These are phyloP conservation scores for Eutrema japonicum DNA, from an alignment of 345 rosid genomes.

Conservation along the genomic window DNA sequence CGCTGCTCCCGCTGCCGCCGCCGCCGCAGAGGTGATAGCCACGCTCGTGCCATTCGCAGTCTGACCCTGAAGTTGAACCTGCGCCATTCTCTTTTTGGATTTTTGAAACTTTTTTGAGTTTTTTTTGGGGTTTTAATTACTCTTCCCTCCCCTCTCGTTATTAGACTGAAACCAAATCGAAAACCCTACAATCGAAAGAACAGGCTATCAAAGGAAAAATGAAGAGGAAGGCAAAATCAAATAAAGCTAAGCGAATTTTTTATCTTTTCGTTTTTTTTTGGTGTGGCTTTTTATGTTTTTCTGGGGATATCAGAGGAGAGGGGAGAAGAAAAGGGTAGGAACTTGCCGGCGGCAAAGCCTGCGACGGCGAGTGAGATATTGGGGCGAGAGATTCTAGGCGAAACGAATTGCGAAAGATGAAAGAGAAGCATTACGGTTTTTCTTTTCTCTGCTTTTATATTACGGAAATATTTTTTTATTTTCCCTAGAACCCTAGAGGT, in stretches of 20 bases:
- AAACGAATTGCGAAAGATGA: constrained; percentile 20
- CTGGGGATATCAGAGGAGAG: constrained; percentile 53
- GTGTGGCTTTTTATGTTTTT: background rate
- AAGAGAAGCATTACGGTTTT: constrained; percentile 3
- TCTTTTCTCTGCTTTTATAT: constrained; percentile 32
- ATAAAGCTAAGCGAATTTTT: constrained; percentile 4
- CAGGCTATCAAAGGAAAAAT: constrained; percentile 16
- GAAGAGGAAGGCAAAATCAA: constrained; percentile 16
- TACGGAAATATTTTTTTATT: background rate
- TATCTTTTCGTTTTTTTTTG: constrained; percentile 27
- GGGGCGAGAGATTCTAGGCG: constrained; percentile 30
- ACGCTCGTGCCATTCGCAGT: constrained; percentile 37
- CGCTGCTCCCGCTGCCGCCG: constrained; percentile 14
- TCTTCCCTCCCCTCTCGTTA: constrained; percentile 93
- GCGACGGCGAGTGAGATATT: constrained; percentile 55
- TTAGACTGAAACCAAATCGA: constrained; percentile 42
- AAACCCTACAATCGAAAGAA: background rate
- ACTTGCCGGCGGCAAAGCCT: constrained; percentile 56
- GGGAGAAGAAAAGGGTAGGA: constrained; percentile 49
- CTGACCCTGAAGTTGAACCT: constrained; percentile 60
- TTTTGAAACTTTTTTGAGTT: constrained; percentile 28
- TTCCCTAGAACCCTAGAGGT: constrained; percentile 23
- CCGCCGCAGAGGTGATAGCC: constrained; percentile 23
- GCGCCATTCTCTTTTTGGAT: constrained; percentile 55
- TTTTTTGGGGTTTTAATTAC: constrained; percentile 34